Evolutionary conservation across 1,139 yeast species (phyloP).

Genomic region (Suhomyces atakaporum): DNA sequence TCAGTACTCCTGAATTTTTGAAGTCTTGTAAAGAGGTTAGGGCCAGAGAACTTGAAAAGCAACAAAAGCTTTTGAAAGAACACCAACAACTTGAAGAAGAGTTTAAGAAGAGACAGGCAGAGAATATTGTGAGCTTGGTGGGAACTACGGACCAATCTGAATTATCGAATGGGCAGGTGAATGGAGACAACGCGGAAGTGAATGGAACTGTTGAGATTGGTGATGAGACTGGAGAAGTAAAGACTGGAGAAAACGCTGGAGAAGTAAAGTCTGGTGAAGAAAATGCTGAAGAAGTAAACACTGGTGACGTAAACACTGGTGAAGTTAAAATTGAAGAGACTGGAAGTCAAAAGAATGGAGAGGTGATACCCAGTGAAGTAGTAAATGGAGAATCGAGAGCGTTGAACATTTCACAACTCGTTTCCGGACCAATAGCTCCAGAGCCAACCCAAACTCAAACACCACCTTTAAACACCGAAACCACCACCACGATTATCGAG

Average conservation of each 20-base stretch:
- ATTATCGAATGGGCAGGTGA: neutral
- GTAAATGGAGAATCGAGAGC: too few species aligned
- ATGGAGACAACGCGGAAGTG: neutral
- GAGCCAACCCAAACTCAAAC: too few species aligned
- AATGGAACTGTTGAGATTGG: neutral
- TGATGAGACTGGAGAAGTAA: neutral
- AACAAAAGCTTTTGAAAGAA: constrained; percentile 47
- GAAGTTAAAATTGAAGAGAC: too few species aligned
- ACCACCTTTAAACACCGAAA: neutral
- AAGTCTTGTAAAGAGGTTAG: constrained; percentile 77
- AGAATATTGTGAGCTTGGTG: constrained; percentile 5
- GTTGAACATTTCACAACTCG: neutral
- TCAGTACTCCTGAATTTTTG: constrained; percentile 69
- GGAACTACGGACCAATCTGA: neutral
- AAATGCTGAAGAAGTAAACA: too few species aligned
- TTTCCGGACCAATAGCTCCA: neutral
- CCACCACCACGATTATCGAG: neutral
- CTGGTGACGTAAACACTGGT: too few species aligned
- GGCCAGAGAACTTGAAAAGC: constrained; percentile 63
- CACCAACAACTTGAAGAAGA: constrained; percentile 32
- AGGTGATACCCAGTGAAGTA: neutral
- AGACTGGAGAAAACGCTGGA: neutral
- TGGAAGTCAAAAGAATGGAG: neutral
- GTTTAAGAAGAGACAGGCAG: constrained; percentile 24
- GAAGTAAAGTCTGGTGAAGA: too few species aligned